Conservation (phyloP, 1,284 basidiomycete species). For the Paramarasmius palmivorus region DNA sequence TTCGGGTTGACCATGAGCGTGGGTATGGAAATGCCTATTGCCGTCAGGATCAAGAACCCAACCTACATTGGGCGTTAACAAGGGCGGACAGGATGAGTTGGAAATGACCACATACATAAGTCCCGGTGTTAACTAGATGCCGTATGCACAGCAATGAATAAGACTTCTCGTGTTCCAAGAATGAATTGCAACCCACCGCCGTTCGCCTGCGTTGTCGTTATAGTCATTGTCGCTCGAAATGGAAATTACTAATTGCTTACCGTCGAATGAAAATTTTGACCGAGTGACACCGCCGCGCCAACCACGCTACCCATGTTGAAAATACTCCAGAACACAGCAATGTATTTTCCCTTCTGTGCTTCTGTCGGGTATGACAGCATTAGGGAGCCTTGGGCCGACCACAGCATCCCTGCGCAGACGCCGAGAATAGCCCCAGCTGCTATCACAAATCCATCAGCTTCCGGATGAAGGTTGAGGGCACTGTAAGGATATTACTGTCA, state of each 20-base stretch:
- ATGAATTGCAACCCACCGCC: neutral
- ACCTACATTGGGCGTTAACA: conserved; percentile 52
- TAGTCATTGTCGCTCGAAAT: neutral
- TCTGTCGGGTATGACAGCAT: conserved; percentile 68
- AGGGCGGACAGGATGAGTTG: neutral
- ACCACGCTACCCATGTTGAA: conserved; percentile 70
- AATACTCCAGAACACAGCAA: conserved; percentile 69
- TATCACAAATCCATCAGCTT: conserved; percentile 67
- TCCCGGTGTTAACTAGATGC: neutral
- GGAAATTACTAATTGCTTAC: conserved; percentile 2
- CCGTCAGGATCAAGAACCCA: conserved; percentile 68
- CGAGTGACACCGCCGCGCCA: conserved; percentile 31
- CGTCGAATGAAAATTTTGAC: conserved; percentile 9
- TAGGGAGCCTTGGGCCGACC: conserved; percentile 66
- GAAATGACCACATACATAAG: neutral
- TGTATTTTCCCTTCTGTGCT: conserved; percentile 58
- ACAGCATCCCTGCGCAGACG: conserved; percentile 56
- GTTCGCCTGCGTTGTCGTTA: neutral
- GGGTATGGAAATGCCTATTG: conserved; percentile 66
- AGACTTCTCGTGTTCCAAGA: neutral
- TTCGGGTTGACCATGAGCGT: conserved; percentile 67
- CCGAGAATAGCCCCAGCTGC: conserved; percentile 68
- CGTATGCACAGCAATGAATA: neutral
- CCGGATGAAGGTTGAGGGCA: conserved; percentile 66
- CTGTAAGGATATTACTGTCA: conserved; percentile 31